Evolutionary conservation across 345 rosid species (phyloP), one percentile per base, ranked within the genome.

Genomic region (Hirschfeldia incana): DNA sequence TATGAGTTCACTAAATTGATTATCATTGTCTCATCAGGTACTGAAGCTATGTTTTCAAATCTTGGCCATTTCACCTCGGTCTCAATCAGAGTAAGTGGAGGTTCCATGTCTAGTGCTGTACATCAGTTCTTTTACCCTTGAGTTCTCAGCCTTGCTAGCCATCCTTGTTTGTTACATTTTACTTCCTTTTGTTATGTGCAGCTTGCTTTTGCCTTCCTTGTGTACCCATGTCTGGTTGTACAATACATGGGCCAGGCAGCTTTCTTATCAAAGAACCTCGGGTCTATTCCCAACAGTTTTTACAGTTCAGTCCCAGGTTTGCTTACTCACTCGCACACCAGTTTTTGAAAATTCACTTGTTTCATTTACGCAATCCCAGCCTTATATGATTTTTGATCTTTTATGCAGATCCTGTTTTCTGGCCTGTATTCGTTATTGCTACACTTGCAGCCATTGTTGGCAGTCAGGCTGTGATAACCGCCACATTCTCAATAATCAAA

Each of bases 211-310:
- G 84, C 86, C 21, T 77, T 85, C 77, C 84, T 88, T 26, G 79
- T 94, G 77, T 94, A 94, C 83, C 98, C 97, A 10, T 92, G 97
- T 84, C 85, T 94, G 90, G 97, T 92, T 76, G 86, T 92, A 71
- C 98, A 94, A 82, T 94, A 94, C 86, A 92, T 94, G 98, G 98
- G 97, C 49, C 98, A 94, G 82, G 97, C 97, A 83, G 97, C 98
- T 37, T 94, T 83, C 86, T 86, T 94, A 76, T 94, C 98, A 34
- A 91, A 85, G 85, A 75, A 92, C 83, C 85, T 81, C 17, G 17
- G 16, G 1, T 84, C 83, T 29, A 70, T 91, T 49, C 32, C 81
- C 29, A 39, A 88, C 81, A 87, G 90, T 80, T 94, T 94, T 80
- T 94, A 84, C 81, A 80, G 79, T 74, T 92, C 98, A 17, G 81